Conservation (phyloP, 2,329 filamentous ascomycete genomes). For the Coniella vitis region DNA sequence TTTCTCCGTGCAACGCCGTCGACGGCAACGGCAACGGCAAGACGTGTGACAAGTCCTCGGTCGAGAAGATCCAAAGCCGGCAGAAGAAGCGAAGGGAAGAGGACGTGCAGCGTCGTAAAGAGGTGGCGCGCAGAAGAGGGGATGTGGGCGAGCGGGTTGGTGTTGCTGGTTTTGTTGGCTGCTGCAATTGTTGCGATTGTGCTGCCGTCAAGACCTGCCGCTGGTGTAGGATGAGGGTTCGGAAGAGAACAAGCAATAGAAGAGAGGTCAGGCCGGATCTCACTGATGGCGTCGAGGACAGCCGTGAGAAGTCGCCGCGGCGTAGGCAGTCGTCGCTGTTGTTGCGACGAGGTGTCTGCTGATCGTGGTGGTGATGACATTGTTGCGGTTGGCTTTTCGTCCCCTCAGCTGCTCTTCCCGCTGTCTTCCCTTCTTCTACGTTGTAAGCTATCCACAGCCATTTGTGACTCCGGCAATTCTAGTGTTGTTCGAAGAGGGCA, state of each 20-base stretch:
- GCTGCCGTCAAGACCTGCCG: background rate
- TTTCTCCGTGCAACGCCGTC: background rate
- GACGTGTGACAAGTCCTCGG: constrained; percentile 60
- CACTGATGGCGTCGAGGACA: constrained; percentile 38
- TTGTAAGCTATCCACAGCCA: too few relatives aligned
- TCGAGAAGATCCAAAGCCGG: constrained; percentile 86
- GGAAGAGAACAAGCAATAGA: background rate
- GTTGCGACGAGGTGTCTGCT: too few relatives aligned
- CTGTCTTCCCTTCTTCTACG: background rate
- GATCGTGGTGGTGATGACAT: constrained; percentile 14
- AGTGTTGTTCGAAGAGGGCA: too few relatives aligned
- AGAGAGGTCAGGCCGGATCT: constrained; percentile 26
- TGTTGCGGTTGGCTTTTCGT: too few relatives aligned
- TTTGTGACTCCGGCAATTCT: too few relatives aligned
- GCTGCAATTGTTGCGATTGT: constrained; percentile 20
- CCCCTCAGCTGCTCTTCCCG: background rate
- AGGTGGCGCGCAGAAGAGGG: constrained; percentile 41
- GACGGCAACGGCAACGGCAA: background rate
- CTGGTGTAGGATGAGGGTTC: background rate
- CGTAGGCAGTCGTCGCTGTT: constrained; percentile 26
- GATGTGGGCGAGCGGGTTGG: constrained; percentile 31
- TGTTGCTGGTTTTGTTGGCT: background rate
- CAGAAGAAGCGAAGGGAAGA: constrained; percentile 75
- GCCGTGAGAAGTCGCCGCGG: constrained; percentile 40
- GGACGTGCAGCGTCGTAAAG: constrained; percentile 74